Base-by-base conservation (phyloP, 139 green algal genomes). In the Coelastrella sp. region DNA sequence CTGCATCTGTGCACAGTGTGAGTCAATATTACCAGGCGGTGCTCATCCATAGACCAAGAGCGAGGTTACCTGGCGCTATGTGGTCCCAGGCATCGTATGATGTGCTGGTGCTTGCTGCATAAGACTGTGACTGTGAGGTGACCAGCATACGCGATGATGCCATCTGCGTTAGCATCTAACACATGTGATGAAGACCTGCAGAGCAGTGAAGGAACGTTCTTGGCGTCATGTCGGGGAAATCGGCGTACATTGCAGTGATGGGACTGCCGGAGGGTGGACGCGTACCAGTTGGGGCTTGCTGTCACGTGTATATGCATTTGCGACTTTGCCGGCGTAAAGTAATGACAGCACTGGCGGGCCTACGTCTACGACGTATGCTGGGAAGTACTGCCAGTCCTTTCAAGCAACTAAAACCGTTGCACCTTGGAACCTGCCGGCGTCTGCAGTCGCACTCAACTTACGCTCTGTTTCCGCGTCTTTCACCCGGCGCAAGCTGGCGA, bases 101-200 rank as follows among this genome's bases (percentile, higher is more conserved):
- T 76, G 3, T 19, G 60, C 7, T 90, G 76, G 7, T 58, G 47
- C 59, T 23, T 59, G 75, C 60, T 65, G 86, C 75, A 83, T 6
- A 90, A 13, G 2, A 90, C 86, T 73, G 75, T 77, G 5, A 83
- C 86, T 22, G 56, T 83, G 54, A 65, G 54, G 74, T 90, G 86
- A 5, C 73, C 86, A 32, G 86, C 86, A 76, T 76, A 90, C 0
- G 74, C 86, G 2, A 90, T 58, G 16, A 78, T 4, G 74, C 73
- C 61, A 17, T 76, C 59, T 4, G 54, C 3, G 3, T 23, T 83
- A 32, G 71, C 74, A 32, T 60, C 74, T 54, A 90, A 8, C 5
- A 54, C 60, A 22, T 90, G 86, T 59, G 86, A 83, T 22, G 7
- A 47, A 3, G 32, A 78, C 86, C 86, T 90, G 86, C 23, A 64